Conservation (phyloP, 2,329 filamentous ascomycete genomes). For the Pseudonectria foliicola region DNA sequence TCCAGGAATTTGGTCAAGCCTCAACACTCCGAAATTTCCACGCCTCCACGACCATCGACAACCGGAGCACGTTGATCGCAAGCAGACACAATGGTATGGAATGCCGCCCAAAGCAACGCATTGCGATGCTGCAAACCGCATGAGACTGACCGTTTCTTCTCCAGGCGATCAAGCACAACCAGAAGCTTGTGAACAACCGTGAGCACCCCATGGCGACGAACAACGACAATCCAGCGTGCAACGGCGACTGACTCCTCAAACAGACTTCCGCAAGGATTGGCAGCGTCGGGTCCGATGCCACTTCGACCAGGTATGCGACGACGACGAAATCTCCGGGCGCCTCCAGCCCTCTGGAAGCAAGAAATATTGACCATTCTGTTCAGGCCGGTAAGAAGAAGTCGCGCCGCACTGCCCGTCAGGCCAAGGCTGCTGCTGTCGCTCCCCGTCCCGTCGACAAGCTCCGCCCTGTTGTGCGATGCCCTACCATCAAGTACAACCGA, state of each 20-base stretch:
- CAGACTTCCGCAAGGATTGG: constrained; percentile 99
- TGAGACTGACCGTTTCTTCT: constrained; percentile 26
- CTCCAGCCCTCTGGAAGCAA: constrained; percentile 7
- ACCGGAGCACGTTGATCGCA: constrained; percentile 42
- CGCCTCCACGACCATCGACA: constrained; percentile 34
- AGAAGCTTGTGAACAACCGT: constrained; percentile 96
- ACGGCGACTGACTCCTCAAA: constrained; percentile 33
- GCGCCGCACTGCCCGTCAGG: constrained; percentile 80
- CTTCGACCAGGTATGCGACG: constrained; percentile 89
- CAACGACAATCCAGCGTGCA: constrained; percentile 18
- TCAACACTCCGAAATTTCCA: constrained; percentile 32
- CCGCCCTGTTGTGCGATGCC: constrained; percentile 93
- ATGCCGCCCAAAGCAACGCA: constrained; percentile 15
- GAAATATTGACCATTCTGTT: constrained; percentile 29
- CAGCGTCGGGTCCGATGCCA: constrained; percentile 97
- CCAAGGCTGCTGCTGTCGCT: constrained; percentile 91
- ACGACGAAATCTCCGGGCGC: constrained; percentile 11
- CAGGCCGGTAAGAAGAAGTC: constrained; percentile 96
- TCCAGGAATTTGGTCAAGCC: constrained; percentile 33
- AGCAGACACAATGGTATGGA: constrained; percentile 47
- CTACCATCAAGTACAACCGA: constrained; percentile 98
- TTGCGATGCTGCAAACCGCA: constrained; percentile 9
- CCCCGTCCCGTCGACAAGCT: constrained; percentile 97
- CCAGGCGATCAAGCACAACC: constrained; percentile 99
- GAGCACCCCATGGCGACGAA: constrained; percentile 36